Evolutionary conservation across 1,139 yeast genomes (phyloP).

Genomic region (Saccharomyces hybrid): DNA sequence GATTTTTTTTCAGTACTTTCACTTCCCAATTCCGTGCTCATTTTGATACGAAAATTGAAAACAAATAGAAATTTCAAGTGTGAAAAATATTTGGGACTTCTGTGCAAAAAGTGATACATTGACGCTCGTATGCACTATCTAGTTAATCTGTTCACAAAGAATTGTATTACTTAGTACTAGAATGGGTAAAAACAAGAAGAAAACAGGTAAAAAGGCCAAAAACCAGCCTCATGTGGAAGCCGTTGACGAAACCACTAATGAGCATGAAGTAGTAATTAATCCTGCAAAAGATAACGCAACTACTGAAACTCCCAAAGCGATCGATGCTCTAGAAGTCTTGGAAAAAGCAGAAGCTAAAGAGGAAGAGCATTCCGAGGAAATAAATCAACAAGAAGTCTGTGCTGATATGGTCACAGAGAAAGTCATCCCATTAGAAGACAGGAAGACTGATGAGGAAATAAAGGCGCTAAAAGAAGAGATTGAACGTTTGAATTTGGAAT

Average conservation of each 20-base stretch:
- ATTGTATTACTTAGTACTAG: background rate
- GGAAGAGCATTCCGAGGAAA: background rate
- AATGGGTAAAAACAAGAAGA: conserved; percentile 30
- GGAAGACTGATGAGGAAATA: background rate
- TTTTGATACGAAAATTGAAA: background rate
- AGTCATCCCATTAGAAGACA: background rate
- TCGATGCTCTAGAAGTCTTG: background rate
- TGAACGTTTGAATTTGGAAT: conserved; percentile 22
- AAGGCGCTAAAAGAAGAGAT: conserved; percentile 12
- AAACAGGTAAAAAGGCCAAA: conserved; percentile 15
- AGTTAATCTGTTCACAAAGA: background rate
- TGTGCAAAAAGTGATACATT: background rate
- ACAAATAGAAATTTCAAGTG: background rate
- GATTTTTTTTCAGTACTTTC: background rate
- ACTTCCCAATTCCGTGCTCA: background rate
- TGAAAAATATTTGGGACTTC: too few relatives aligned
- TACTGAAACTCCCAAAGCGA: background rate
- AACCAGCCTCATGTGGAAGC: background rate
- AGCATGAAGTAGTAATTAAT: background rate
- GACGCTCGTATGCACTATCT: background rate
- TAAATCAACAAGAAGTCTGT: background rate
- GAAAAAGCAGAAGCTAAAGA: background rate
- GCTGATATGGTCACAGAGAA: background rate
- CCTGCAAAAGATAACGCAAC: background rate
- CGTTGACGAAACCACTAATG: background rate